phyloP scores from a whole-genome alignment of 257 asterid genomes.

The Penstemon newberryi region DNA sequence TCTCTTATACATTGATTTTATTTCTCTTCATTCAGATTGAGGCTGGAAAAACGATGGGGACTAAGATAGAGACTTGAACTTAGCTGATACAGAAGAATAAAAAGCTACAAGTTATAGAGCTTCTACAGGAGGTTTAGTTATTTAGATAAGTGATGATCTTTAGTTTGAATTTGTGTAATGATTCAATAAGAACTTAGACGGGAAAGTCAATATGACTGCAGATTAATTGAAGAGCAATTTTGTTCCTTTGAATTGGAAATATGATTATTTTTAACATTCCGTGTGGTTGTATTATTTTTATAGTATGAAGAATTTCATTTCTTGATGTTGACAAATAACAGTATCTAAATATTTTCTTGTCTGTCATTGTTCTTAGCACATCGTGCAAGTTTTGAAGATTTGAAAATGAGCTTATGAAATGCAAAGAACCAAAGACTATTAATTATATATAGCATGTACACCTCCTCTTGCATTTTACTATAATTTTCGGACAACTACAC shows the following conservation, averaged over 20 bases:
- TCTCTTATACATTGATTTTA: not conserved
- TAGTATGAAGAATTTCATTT: not conserved
- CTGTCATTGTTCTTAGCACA: not conserved
- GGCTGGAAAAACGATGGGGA: not conserved
- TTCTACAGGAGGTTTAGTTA: not conserved
- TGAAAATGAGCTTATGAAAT: not conserved
- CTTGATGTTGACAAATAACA: not conserved
- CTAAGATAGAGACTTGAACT: not conserved
- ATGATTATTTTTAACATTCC: not conserved
- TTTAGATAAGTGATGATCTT: not conserved
- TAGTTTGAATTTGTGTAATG: not conserved
- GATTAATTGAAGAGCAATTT: not conserved
- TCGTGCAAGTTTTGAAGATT: not conserved
- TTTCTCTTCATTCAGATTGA: slow-evolving; percentile 7
- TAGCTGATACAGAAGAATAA: slow-evolving; percentile 13
- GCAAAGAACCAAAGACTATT: not conserved
- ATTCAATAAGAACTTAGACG: not conserved
- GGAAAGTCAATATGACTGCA: not conserved
- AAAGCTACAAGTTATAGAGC: not conserved
- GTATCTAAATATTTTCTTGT: not conserved
- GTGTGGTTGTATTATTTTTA: no score
- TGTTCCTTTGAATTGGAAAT: not conserved
- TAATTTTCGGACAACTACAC: not conserved
- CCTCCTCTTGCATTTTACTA: not conserved
- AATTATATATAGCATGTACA: no score